phyloP scores from a whole-genome alignment of 805 yeast species.

The Cyberlindnera subsufficiens region DNA sequence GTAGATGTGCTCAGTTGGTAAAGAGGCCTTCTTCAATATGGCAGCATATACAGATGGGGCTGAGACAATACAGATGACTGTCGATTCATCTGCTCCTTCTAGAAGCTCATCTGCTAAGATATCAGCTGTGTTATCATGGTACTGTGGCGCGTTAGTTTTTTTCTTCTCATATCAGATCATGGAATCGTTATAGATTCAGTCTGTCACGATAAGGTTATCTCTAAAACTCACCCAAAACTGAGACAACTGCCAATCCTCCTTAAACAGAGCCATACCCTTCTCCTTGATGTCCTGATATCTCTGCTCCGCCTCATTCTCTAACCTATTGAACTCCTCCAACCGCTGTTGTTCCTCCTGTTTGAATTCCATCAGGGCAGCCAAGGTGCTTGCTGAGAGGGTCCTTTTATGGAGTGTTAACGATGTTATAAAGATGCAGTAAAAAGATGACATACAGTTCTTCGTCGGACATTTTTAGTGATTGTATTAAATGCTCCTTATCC shows the following conservation, averaged over 20 bases:
- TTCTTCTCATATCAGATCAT: too few relatives aligned
- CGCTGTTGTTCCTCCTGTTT: conserved; percentile 52
- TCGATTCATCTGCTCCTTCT: conserved; percentile 68
- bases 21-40: conserved; percentile 42
- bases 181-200: too few relatives aligned
- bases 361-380: conserved; percentile 55
- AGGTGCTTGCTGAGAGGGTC: conserved; percentile 39
- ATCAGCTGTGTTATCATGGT: conserved; percentile 67
- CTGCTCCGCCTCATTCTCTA: conserved; percentile 60
- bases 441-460: conserved; percentile 14
- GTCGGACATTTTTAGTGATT: conserved; percentile 7
- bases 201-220: background rate
- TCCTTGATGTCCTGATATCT: conserved; percentile 18
- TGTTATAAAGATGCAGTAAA: too few relatives aligned
- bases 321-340: conserved; percentile 54
- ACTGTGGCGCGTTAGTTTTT: conserved; percentile 22
- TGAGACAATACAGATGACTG: conserved; percentile 71
- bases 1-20: conserved; percentile 68
- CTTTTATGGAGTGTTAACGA: background rate
- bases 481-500: too few relatives aligned
- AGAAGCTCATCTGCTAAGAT: conserved; percentile 62
- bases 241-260: conserved; percentile 92
- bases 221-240: conserved; percentile 57
- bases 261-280: conserved; percentile 64
- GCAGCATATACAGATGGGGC: conserved; percentile 94